A percentile compares a stretch with the other conserved stretches of the same genome.
Evolutionary conservation across 352 stramenopile species (phyloP).

Genomic region (Phytophthora macrochlamydospora): DNA sequence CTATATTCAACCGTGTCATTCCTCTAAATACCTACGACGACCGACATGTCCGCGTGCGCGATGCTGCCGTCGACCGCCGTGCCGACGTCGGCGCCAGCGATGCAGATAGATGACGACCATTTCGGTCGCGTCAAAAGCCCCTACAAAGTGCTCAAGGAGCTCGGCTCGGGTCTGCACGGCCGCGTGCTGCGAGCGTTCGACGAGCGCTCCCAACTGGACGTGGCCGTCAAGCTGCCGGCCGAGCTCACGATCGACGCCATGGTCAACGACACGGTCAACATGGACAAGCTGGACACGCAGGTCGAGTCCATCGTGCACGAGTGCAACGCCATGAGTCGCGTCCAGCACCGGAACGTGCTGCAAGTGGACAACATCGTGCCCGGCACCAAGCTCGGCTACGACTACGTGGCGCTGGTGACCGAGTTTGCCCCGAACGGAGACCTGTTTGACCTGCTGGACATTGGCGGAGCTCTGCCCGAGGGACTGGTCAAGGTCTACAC

Average conservation of each 20-base stretch:
- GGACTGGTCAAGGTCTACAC: conserved; percentile 73
- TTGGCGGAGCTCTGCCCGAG: conserved; percentile 67
- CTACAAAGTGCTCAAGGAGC: conserved; percentile 61
- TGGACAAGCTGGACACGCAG: conserved; percentile 58
- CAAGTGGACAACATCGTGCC: conserved; percentile 48
- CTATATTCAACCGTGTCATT: conserved; percentile 5
- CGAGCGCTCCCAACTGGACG: conserved; percentile 42
- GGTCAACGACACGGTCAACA: conserved; percentile 26
- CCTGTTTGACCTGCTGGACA: conserved; percentile 84
- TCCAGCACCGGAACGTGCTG: conserved; percentile 66
- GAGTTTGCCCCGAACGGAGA: conserved; percentile 83
- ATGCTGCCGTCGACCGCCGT: conserved; percentile 4
- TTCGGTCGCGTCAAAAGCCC: conserved; percentile 24
- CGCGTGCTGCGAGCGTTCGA: conserved; percentile 68
- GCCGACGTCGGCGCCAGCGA: not conserved
- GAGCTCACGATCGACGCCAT: conserved; percentile 35
- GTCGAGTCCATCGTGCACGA: conserved; percentile 68
- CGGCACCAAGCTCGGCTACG: conserved; percentile 43
- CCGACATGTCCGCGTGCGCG: conserved; percentile 32
- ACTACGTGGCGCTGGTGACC: conserved; percentile 75
- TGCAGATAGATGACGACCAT: not conserved
- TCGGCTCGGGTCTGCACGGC: conserved; percentile 68
- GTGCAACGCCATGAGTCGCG: conserved; percentile 57
- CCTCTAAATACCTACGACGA: conserved; percentile 2
- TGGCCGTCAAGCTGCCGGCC: conserved; percentile 81